phyloP scores from a whole-genome alignment of 768 basidiomycete genomes.

The Phanerochaete carnosa region DNA sequence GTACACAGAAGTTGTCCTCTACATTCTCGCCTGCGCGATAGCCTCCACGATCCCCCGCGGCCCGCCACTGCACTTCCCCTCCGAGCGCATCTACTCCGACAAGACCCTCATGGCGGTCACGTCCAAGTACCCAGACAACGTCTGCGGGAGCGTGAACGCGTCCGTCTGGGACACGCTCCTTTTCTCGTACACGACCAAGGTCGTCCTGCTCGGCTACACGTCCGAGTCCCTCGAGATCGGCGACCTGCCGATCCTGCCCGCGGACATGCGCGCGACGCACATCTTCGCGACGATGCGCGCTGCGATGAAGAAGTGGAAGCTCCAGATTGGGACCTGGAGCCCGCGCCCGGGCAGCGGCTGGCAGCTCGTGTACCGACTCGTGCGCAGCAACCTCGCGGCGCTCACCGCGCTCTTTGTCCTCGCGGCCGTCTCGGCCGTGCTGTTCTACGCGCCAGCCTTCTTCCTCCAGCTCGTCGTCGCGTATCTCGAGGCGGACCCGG shows the following conservation, averaged over 20 bases:
- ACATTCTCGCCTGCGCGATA: constrained; percentile 42
- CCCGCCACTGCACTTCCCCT: constrained; percentile 70
- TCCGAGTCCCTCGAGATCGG: constrained; percentile 78
- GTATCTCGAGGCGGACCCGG: constrained; percentile 64
- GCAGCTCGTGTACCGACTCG: constrained; percentile 58
- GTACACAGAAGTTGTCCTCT: constrained; percentile 51
- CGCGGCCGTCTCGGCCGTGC: constrained; percentile 50
- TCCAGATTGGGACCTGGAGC: constrained; percentile 54
- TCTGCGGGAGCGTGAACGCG: constrained; percentile 60
- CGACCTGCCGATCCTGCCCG: constrained; percentile 81
- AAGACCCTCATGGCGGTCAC: constrained; percentile 60
- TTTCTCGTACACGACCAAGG: constrained; percentile 88
- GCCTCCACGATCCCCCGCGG: constrained; percentile 59
- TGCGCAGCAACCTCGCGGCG: constrained; percentile 47
- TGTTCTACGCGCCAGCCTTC: constrained; percentile 58
- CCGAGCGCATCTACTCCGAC: constrained; percentile 70
- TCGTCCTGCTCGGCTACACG: constrained; percentile 79
- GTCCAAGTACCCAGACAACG: constrained; percentile 68
- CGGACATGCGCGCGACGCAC: constrained; percentile 60
- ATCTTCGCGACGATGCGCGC: constrained; percentile 66
- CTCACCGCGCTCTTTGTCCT: constrained; percentile 44
- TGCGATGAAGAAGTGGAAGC: constrained; percentile 46
- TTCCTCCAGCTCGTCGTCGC: constrained; percentile 58
- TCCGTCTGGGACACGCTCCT: constrained; percentile 61
- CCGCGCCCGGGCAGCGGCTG: constrained; percentile 63